These are phyloP conservation scores for Rhizopus arrhizus DNA, from an alignment of 371 early-diverging fungal genomes.

Conservation along the genomic window DNA sequence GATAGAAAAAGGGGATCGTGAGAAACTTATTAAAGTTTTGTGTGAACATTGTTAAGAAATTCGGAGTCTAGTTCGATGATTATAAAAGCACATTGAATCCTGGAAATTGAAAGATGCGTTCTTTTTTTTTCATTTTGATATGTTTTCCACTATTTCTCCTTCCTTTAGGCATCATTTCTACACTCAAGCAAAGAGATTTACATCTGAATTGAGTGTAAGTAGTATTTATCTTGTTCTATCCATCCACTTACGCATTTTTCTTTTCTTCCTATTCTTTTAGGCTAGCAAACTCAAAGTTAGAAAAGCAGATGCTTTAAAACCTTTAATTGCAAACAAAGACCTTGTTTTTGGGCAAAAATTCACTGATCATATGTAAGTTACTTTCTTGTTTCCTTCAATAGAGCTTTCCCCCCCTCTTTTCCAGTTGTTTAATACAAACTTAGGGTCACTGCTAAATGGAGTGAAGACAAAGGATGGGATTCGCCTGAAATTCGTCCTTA, in stretches of 20 bases:
- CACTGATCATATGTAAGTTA: conserved; percentile 88
- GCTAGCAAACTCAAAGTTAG: conserved; percentile 53
- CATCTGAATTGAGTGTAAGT: conserved; percentile 28
- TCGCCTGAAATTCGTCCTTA: conserved; percentile 80
- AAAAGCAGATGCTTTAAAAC: conserved; percentile 54
- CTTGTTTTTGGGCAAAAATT: conserved; percentile 90
- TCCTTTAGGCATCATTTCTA: conserved; percentile 14
- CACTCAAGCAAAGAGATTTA: conserved; percentile 24
- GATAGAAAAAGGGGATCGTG: no score
- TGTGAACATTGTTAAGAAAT: no score
- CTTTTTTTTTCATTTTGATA: conserved; percentile 1
- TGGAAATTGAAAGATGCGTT: no score
- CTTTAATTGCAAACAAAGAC: conserved; percentile 73
- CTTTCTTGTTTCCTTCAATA: neutral
- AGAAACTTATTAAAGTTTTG: no score
- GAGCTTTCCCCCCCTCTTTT: no score
- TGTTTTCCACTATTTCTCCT: conserved; percentile 19
- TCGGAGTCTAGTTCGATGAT: no score
- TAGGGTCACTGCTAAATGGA: conserved; percentile 77
- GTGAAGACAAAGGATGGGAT: conserved; percentile 76
- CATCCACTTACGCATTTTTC: no score
- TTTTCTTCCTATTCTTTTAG: conserved; percentile 22
- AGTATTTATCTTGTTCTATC: neutral
- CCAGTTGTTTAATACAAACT: no score
- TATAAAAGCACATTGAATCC: no score